Base-by-base conservation (phyloP, 257 asterid genomes). In the Verbascum thapsus region DNA sequence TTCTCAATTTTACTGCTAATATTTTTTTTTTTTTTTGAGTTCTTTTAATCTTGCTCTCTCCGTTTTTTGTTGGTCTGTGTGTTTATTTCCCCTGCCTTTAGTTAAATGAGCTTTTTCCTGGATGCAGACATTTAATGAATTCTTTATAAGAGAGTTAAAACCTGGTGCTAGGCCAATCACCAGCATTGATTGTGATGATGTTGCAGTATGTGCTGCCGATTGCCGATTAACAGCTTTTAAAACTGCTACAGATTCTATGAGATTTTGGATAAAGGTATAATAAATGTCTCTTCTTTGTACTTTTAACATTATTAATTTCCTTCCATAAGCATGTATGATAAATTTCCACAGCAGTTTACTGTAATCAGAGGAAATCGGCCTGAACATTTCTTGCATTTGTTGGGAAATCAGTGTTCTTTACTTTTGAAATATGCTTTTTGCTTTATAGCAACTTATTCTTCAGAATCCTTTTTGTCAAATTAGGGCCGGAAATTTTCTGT, bases 201-300 rank as follows among this genome's bases (percentile, higher is more conserved):
- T 87, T 77, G 96, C 96, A 6, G 92, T 94, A 11, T 87, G 89
- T 69, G 99, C 83, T 23, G 99, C 96, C 67, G 99, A 94, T 81
- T 42, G 97, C 80, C 86, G 97, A 64, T 80, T 90, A 76, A 94
- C 81, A 77, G 95, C 97, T 63, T 94, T 77, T 76, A 69, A 76
- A 78, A 79, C 81, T 69, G 94, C 52, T 53, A 67, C 82, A 44
- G 95, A 84, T 70, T 76, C 90, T 72, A 81, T 50, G 68, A 84
- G 99, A 71, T 85, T 90, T 72, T 92, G 99, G 99, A 81, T 92
- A 65, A 92, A 92, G 97, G 99, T 92, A 83, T 30, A 67, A 23
- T 26, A 26, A 26, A 26, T 26, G 2, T 48, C 22, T 49, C 12
- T 6, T 62, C 34, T 30, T 26, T 61, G 22, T 13, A n/a, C 56